phyloP scores from a whole-genome alignment of 495 filamentous ascomycete genomes.

The Talaromyces stipitatus region DNA sequence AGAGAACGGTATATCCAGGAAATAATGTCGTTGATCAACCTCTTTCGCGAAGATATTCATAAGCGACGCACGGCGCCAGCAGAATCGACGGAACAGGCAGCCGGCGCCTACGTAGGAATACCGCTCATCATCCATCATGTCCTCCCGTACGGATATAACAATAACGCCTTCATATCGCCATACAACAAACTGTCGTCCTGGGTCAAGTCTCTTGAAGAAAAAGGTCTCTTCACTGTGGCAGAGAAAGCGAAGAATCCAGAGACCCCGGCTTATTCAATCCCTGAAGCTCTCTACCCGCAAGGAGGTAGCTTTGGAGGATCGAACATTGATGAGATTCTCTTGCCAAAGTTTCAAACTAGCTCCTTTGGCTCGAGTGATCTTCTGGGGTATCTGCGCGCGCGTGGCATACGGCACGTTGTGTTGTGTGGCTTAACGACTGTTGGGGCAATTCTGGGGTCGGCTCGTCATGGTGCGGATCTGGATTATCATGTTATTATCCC shows the following conservation, averaged over 20 bases:
- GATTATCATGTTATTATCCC: constrained; percentile 2
- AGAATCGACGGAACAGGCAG: background rate
- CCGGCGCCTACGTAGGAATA: background rate
- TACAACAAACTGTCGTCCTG: constrained; percentile 4
- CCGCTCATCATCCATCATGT: constrained; percentile 3
- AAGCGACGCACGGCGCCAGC: background rate
- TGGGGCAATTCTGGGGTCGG: constrained; percentile 1
- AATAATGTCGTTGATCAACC: background rate
- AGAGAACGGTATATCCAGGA: background rate
- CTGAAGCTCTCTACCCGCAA: background rate
- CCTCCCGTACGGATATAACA: constrained; percentile 1
- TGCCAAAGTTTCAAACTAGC: constrained; percentile 5
- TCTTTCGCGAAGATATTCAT: constrained; percentile 1
- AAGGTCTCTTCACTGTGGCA: constrained; percentile 1
- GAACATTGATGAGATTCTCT: background rate
- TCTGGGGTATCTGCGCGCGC: constrained; percentile 1
- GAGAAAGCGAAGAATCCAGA: constrained; percentile 1
- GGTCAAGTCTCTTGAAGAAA: background rate
- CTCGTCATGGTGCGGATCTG: constrained; percentile 3
- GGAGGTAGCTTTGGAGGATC: constrained; percentile 1
- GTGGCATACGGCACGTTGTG: constrained; percentile 2
- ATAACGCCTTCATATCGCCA: constrained; percentile 1
- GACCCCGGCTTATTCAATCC: background rate
- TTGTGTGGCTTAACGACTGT: constrained; percentile 1
- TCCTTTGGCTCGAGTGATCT: constrained; percentile 4